phyloP scores from a whole-genome alignment of 148 eudicot species.

The Rhododendron griersonianum region DNA sequence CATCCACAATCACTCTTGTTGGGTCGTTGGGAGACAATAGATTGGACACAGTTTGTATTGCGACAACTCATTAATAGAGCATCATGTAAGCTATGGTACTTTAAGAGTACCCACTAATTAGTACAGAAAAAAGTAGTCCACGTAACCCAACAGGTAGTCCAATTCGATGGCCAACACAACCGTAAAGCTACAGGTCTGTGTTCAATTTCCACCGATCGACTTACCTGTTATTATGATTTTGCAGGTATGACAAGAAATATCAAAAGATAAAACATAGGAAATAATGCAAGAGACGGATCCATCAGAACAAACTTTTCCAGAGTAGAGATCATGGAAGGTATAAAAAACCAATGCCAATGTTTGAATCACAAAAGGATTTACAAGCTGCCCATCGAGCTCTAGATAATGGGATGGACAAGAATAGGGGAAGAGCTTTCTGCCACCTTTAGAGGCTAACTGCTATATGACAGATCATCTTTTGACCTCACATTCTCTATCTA shows the following conservation, averaged over 20 bases:
- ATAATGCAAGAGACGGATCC: background rate
- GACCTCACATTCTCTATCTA: conserved; percentile 8
- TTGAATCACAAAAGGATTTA: background rate
- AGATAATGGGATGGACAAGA: background rate
- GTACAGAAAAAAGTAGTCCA: background rate
- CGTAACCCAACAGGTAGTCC: background rate
- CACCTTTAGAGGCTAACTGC: background rate
- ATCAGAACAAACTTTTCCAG: background rate
- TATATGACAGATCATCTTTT: background rate
- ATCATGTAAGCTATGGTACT: background rate
- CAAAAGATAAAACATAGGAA: background rate
- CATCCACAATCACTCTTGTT: background rate
- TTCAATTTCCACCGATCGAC: background rate
- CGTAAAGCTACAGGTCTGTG: background rate
- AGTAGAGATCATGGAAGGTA: background rate
- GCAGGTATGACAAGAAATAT: background rate
- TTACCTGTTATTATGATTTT: background rate
- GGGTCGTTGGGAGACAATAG: background rate
- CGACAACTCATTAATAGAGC: too few species aligned
- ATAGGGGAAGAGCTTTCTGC: background rate
- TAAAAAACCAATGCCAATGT: background rate
- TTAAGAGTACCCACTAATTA: background rate
- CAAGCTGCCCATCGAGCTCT: background rate
- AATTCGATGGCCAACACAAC: background rate
- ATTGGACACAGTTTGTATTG: too few species aligned